Conservation (phyloP, 768 basidiomycete species). For the Tricholoma terreum region DNA sequence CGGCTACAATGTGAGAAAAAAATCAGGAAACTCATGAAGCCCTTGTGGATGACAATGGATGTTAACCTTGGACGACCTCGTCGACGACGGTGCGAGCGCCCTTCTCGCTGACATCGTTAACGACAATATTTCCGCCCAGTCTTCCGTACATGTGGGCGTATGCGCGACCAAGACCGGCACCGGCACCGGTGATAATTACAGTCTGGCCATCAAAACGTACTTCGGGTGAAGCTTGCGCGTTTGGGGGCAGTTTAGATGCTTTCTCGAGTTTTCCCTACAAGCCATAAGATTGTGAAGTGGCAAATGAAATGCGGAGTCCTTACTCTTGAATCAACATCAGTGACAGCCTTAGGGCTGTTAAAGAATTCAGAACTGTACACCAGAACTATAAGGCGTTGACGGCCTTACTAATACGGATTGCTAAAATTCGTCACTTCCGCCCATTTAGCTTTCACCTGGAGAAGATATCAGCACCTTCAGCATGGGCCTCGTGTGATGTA, state of each 20-base stretch:
- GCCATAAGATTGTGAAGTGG: not conserved
- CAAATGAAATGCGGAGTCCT: slow-evolving; percentile 4
- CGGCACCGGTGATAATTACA: slow-evolving; percentile 91
- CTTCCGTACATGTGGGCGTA: slow-evolving; percentile 91
- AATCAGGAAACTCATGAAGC: not conserved
- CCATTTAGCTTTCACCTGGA: slow-evolving; percentile 82
- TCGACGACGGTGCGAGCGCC: slow-evolving; percentile 79
- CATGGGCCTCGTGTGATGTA: slow-evolving; percentile 2
- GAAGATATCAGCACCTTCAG: not conserved
- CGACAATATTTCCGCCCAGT: slow-evolving; percentile 94
- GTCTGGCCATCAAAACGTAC: slow-evolving; percentile 89
- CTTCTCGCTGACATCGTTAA: slow-evolving; percentile 92
- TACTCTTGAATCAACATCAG: slow-evolving; percentile 62
- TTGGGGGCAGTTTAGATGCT: slow-evolving; percentile 61
- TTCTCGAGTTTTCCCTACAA: slow-evolving; percentile 55
- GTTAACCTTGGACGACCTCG: slow-evolving; percentile 75
- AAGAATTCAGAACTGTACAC: slow-evolving; percentile 3
- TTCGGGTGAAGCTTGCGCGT: slow-evolving; percentile 62
- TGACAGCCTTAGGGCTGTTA: slow-evolving; percentile 59
- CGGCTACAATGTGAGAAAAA: slow-evolving; percentile 45
- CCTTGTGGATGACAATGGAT: not conserved
- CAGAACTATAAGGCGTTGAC: not conserved
- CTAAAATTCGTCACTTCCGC: slow-evolving; percentile 76
- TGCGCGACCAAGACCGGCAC: slow-evolving; percentile 88
- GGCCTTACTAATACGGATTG: slow-evolving; percentile 62